Conservation (phyloP, 2,329 filamentous ascomycete species). For the Alternaria brassicae region DNA sequence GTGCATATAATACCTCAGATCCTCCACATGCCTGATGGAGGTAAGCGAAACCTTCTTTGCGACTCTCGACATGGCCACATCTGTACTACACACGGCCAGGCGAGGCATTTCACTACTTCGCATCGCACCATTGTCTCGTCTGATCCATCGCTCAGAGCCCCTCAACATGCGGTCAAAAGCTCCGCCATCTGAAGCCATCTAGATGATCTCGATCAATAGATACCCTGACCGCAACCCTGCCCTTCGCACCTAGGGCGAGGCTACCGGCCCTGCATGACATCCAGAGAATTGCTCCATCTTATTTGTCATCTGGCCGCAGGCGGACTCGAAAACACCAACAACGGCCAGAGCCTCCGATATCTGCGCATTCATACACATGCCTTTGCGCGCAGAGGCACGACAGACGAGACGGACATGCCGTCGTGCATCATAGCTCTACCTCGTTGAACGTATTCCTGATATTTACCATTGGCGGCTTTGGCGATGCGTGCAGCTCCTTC, state of each 20-base stretch:
- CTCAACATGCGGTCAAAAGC: neutral
- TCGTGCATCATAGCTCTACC: slow-evolving; percentile 22
- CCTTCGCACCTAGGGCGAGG: slow-evolving; percentile 4
- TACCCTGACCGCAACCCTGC: slow-evolving; percentile 9
- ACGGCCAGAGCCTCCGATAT: neutral
- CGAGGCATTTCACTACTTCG: neutral
- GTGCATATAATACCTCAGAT: slow-evolving; percentile 18
- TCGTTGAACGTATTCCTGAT: slow-evolving; percentile 14
- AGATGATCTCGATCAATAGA: slow-evolving; percentile 9
- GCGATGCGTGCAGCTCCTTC: slow-evolving; percentile 13
- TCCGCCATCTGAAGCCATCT: slow-evolving; percentile 6
- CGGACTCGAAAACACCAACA: neutral
- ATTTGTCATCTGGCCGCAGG: slow-evolving; percentile 18
- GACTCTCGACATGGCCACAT: neutral
- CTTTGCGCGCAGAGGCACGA: slow-evolving; percentile 2
- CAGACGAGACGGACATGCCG: slow-evolving; percentile 12
- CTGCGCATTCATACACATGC: neutral
- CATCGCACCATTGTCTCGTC: neutral
- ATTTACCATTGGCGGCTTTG: slow-evolving; percentile 29
- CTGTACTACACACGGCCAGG: neutral
- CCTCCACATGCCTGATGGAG: slow-evolving; percentile 11
- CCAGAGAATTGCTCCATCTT: slow-evolving; percentile 4
- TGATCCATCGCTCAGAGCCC: slow-evolving; percentile 3
- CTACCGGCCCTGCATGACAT: slow-evolving; percentile 13
- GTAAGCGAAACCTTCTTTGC: neutral